Base-by-base conservation (phyloP, 2,329 filamentous ascomycete species). In the Alternaria conjuncta region DNA sequence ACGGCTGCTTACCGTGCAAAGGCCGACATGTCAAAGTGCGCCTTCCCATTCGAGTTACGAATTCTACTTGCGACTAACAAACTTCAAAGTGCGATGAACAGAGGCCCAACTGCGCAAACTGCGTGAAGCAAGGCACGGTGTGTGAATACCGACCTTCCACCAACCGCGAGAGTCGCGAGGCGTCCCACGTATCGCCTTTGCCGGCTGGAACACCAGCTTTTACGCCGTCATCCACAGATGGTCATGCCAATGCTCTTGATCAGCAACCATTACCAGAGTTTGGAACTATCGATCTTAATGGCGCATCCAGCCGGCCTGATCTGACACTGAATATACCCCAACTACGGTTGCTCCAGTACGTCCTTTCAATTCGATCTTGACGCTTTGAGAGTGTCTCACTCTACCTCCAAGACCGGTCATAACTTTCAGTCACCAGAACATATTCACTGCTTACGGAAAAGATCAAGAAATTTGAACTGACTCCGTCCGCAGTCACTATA, bases 1-100 rank as follows among this genome's bases (percentile, higher is more conserved):
- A 73, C 55, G 74, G 74, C 50, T 76, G 74, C 56, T 51, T 75
- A 41, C 69, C 72, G 13, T 76, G 74, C 58, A 76, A 76, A 63
- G 62, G 61, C 21, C 70, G 74, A 11, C 74, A 76, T 56, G 69
- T 76, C 44, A 77, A 77, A 69, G 74, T 75, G 63, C 30, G 62
- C 60, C 21, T 36, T n/a, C 43, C 28, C 28, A 44, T 58, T 50
- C 28, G 15, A 13, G 55, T 25, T 45, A 32, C 28, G 12, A 57
- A 49, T 6, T 36, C 41, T 56, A n/a, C 50, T 20, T 60, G 41
- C 25, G 36, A 61, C 66, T 71, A 53, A 71, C 57, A 26, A 61
- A 36, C 6, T 6, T 54, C 23, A 23, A 56, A 78, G 74, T 78
- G 75, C 60, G 75, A 77, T 61, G 75, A 78, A 59, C 69, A 71